Evolutionary conservation across 768 basidiomycete genomes (phyloP), one percentile per base, ranked within the genome.

Genomic region (Suillus placidus): DNA sequence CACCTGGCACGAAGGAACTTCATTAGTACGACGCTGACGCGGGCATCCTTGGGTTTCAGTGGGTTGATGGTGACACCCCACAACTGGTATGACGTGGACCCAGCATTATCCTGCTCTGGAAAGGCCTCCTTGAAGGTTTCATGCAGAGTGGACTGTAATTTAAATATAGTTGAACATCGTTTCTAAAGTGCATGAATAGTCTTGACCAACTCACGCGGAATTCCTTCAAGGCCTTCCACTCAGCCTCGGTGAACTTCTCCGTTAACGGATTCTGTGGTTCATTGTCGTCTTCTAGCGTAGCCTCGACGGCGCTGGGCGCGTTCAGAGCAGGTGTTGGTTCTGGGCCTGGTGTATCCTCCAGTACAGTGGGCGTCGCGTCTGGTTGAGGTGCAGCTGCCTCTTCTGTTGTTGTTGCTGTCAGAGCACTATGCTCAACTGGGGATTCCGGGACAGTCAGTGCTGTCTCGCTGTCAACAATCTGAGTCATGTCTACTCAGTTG

Each of bases 1-100:
- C 70, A 88, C 90, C 90, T 85, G 6, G 93, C 93, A 64, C 90
- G 84, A 37, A 93, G 78, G 80, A 94, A 94, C 73, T 94, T 93
- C 85, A 93, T 86, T 43, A 94, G 80, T 10, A 94, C 71, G 38
- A 94, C 91, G 71, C 90, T 92, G 65, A 87, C 85, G 9, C 85
- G 84, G 1, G 91, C 87, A 73, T 92, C 84, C 56, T 71, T 71
- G 14, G 86, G 84, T 63, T 80, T 78, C 3, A 64, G 66, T 3
- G 93, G 89, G 74, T 91, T 84, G 34, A 94, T 83, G 1, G 73
- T 76, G 23, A 94, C 85, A 34, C 91, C 90, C 93, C 93, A 94
- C 64, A 94, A 74, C 6, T 69, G 76, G 68, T 90, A 82, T 10
- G 87, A 77, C 1, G 80, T 80, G 0, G 80, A 79, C 63, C 80